Conservation (phyloP, 1,284 basidiomycete species). For the Volvariella surrecta region DNA sequence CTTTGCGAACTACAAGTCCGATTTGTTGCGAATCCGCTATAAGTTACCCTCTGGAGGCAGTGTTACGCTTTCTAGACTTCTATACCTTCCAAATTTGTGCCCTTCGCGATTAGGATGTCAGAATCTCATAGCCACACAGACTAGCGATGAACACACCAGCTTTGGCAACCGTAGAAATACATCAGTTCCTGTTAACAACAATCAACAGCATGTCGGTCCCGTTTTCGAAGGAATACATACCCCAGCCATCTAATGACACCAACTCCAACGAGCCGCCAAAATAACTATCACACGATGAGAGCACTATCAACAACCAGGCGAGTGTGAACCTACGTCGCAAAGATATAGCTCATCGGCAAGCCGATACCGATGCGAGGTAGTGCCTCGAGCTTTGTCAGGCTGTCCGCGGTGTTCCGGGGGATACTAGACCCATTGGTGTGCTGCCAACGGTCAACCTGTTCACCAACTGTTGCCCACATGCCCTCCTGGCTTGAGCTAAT, state of each 20-base stretch:
- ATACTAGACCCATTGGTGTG: slow-evolving; percentile 13
- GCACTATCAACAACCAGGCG: neutral
- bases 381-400: slow-evolving; percentile 37
- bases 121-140: neutral
- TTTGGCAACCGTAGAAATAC: slow-evolving; percentile 76
- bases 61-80: slow-evolving; percentile 41
- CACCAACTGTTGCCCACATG: slow-evolving; percentile 66
- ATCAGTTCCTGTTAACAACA: slow-evolving; percentile 53
- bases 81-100: slow-evolving; percentile 77
- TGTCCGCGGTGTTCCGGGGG: slow-evolving; percentile 22
- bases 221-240: slow-evolving; percentile 24
- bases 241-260: slow-evolving; percentile 80
- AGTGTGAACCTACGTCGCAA: slow-evolving; percentile 48
- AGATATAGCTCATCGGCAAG: slow-evolving; percentile 81
- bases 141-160: slow-evolving; percentile 41
- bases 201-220: slow-evolving; percentile 4
- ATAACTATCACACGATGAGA: slow-evolving; percentile 35
- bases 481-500: slow-evolving; percentile 55
- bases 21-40: no score
- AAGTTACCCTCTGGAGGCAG: no score
- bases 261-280: slow-evolving; percentile 78
- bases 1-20: no score
- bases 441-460: slow-evolving; percentile 54
- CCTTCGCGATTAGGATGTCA: slow-evolving; percentile 29
- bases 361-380: slow-evolving; percentile 71